phyloP scores from a whole-genome alignment of 140 eudicot genomes.

The Senecio squalidus region DNA sequence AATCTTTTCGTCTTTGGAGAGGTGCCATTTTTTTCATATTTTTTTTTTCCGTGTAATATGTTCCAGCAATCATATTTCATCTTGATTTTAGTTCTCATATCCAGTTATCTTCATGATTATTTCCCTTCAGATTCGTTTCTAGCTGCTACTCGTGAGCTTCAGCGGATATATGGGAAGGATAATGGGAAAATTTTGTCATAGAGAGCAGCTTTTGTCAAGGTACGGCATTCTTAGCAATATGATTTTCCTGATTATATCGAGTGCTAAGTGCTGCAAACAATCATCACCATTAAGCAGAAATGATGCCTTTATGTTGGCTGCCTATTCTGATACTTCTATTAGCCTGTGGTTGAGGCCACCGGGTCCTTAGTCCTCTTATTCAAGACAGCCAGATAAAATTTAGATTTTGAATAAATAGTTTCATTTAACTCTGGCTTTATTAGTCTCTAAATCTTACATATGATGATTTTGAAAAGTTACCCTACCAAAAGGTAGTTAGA shows the following conservation, averaged over 20 bases:
- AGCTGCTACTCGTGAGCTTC: slow-evolving; percentile 72
- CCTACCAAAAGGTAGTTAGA: neutral
- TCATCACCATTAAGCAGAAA: slow-evolving; percentile 11
- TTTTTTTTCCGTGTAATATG: neutral
- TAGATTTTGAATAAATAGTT: neutral
- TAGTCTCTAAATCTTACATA: neutral
- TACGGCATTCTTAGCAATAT: slow-evolving; percentile 6
- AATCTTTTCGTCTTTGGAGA: slow-evolving; percentile 55
- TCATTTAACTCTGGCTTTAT: neutral
- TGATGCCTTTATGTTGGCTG: slow-evolving; percentile 12
- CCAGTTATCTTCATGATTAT: slow-evolving; percentile 1
- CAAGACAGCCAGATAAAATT: neutral
- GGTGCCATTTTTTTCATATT: slow-evolving; percentile 25
- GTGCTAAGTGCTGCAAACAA: slow-evolving; percentile 8
- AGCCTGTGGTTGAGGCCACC: slow-evolving; percentile 7
- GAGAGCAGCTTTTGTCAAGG: slow-evolving; percentile 31
- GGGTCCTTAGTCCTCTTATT: slow-evolving; percentile 1
- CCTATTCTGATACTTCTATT: slow-evolving; percentile 6
- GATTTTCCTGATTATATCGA: neutral
- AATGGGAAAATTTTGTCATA: slow-evolving; percentile 33
- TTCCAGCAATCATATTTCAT: neutral
- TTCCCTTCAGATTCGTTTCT: slow-evolving; percentile 44
- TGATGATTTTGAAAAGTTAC: neutral
- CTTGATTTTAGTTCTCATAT: neutral
- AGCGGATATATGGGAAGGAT: slow-evolving; percentile 62